A percentile compares a stretch with the other conserved stretches of the same genome.
phyloP scores from a whole-genome alignment of 140 eudicot genomes.

The Bidens hawaiensis region DNA sequence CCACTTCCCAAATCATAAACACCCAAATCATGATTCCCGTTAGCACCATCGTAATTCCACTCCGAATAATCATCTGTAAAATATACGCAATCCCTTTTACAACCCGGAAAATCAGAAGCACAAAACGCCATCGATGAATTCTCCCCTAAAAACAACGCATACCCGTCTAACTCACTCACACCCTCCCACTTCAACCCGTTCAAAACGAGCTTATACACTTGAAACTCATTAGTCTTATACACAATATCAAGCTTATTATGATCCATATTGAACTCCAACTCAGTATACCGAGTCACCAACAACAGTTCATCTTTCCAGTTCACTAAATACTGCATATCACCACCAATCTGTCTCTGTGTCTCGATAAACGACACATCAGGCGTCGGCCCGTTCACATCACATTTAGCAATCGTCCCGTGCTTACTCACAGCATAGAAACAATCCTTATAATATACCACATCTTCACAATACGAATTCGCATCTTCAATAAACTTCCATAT shows the following conservation, averaged over 20 bases:
- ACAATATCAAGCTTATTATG: constrained; percentile 37
- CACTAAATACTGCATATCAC: constrained; percentile 81
- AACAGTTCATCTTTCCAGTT: constrained; percentile 45
- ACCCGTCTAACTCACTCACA: constrained; percentile 40
- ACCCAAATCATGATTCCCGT: constrained; percentile 78
- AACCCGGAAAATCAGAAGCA: constrained; percentile 55
- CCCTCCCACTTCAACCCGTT: constrained; percentile 49
- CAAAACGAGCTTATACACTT: constrained; percentile 41
- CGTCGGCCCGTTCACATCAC: constrained; percentile 35
- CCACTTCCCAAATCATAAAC: constrained; percentile 54
- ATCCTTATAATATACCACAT: constrained; percentile 46
- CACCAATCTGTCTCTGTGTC: constrained; percentile 41
- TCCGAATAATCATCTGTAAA: constrained; percentile 80
- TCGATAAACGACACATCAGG: constrained; percentile 35
- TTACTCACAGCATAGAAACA: constrained; percentile 61
- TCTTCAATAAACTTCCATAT: constrained; percentile 51
- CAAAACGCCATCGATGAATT: constrained; percentile 58
- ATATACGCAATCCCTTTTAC: constrained; percentile 58
- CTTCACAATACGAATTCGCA: constrained; percentile 52
- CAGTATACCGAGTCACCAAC: constrained; percentile 58
- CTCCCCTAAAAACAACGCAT: constrained; percentile 69
- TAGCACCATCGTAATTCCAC: constrained; percentile 46
- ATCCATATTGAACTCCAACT: constrained; percentile 50
- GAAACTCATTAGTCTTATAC: constrained; percentile 57
- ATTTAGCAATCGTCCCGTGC: constrained; percentile 46